phyloP scores from a whole-genome alignment of 495 filamentous ascomycete species.

The Penicillium desertorum region DNA sequence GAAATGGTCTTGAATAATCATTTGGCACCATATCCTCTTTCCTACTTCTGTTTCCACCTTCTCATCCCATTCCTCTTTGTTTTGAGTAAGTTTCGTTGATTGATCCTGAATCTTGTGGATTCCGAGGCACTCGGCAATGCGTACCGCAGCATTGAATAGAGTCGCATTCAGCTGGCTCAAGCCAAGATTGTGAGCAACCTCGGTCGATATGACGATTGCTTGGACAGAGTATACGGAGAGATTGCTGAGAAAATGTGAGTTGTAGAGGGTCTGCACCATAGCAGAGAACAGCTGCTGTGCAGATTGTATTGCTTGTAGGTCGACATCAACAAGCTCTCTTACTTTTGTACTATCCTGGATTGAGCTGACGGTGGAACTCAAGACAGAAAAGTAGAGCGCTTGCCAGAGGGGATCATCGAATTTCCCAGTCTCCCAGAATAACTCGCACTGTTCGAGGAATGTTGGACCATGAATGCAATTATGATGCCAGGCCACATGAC shows the following conservation, averaged over 20 bases:
- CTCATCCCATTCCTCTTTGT: slow-evolving; percentile 28
- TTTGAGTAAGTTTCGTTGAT: slow-evolving; percentile 18
- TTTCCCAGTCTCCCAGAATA: slow-evolving; percentile 31
- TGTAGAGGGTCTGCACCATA: slow-evolving; percentile 33
- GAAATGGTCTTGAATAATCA: slow-evolving; percentile 50
- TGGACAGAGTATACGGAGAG: slow-evolving; percentile 44
- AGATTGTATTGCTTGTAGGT: slow-evolving; percentile 25
- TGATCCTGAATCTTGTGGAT: slow-evolving; percentile 35
- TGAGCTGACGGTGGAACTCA: slow-evolving; percentile 32
- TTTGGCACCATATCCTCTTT: slow-evolving; percentile 45
- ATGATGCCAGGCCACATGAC: slow-evolving; percentile 33
- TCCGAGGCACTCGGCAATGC: slow-evolving; percentile 41
- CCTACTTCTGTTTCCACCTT: slow-evolving; percentile 41
- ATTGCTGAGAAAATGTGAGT: slow-evolving; percentile 31
- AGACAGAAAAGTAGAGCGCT: slow-evolving; percentile 31
- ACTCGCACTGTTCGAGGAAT: slow-evolving; percentile 33
- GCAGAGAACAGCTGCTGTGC: slow-evolving; percentile 28
- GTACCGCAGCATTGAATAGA: slow-evolving; percentile 39
- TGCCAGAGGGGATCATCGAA: slow-evolving; percentile 34
- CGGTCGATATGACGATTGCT: slow-evolving; percentile 46
- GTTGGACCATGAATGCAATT: slow-evolving; percentile 32
- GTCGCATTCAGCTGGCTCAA: slow-evolving; percentile 44
- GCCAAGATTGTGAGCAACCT: slow-evolving; percentile 48
- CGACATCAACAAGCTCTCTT: slow-evolving; percentile 21
- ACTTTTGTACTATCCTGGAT: slow-evolving; percentile 30